A percentile compares a stretch with the other conserved stretches of the same genome.
phyloP scores from a whole-genome alignment of 768 basidiomycete species.

The Mycena sanguinolenta region DNA sequence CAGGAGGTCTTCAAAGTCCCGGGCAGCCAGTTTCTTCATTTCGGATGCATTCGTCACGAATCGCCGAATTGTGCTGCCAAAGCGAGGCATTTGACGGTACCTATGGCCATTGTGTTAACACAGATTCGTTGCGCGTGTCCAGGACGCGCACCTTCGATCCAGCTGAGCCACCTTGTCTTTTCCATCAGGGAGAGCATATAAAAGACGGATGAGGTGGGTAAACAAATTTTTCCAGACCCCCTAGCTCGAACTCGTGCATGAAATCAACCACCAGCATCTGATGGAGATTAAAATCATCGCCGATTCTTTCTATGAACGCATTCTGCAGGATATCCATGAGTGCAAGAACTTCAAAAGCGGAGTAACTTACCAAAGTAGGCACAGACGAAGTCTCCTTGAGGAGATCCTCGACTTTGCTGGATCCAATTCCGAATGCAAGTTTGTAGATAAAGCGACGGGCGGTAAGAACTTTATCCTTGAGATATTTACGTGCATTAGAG shows the following conservation, averaged over 20 bases:
- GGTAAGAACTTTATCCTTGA: no score
- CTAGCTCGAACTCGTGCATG: neutral
- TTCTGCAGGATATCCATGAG: neutral
- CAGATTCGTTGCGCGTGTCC: neutral
- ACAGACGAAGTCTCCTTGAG: no score
- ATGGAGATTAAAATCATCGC: neutral
- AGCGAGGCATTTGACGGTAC: neutral
- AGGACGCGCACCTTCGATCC: neutral
- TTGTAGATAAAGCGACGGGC: no score
- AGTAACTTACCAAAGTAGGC: no score
- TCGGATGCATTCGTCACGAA: constrained; percentile 44
- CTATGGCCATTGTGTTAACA: neutral
- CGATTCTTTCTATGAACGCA: neutral
- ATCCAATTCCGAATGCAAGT: no score
- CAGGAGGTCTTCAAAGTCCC: constrained; percentile 50
- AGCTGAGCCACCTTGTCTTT: neutral
- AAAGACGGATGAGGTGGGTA: neutral
- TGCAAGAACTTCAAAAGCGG: no score
- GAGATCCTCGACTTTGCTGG: no score
- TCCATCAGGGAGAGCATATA: neutral
- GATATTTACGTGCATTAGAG: no score
- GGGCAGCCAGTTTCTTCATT: constrained; percentile 43
- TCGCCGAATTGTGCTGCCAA: constrained; percentile 34
- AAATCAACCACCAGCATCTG: neutral
- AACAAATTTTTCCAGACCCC: neutral